Base-by-base conservation (phyloP, 352 stramenopile genomes). In the Phytophthora litchii region DNA sequence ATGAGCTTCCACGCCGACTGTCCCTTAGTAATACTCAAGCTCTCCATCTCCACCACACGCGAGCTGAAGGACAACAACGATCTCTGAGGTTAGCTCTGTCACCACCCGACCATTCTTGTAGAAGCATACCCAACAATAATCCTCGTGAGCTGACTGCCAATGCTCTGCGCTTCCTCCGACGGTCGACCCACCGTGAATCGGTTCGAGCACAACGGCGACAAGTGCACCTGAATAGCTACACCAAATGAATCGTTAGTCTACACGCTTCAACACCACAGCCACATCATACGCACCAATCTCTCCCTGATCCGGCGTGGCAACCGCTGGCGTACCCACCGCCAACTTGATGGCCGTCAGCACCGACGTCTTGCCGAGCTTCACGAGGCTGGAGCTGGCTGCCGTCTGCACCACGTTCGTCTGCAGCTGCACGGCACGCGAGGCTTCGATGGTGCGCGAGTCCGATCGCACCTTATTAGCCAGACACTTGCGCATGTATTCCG, bases 1-100 rank as follows among this genome's bases (percentile, higher is more conserved):
- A 92, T 74, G 37, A 94, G 67, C 51, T 89, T 90, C 85, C 85
- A 94, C 27, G 85, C 81, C 16, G 79, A 87, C 58, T 91, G 86
- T 44, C 85, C 78, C 21, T 75, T 80, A 35, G 82, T 81, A 46
- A 94, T 94, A 48, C 68, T 80, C 14, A 92, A 56, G 17, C 83
- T 79, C 46, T 81, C 81, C 76, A 94, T 88, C 59, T 94, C 81
- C 16, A 94, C 74, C 4, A 91, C 73, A n/a, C 81, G 82, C 3
- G 83, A 83, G 10, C 85, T 94, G 32, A 4, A 17, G 20, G 51
- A 1, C 37, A 51, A 34, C 13, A 40, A 11, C 29, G 4, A 19
- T 19, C 17, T 32, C 25, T n/a, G n/a, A n/a, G n/a, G 32, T 48
- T 45, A 54, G 32, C 13, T 10, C 4, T 40, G 23, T 60, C 10